A percentile compares a stretch with the other conserved stretches of the same genome.
Evolutionary conservation across 176 grass and related monocot genomes (phyloP).

Genomic region (Echinochloa phyllopogon): DNA sequence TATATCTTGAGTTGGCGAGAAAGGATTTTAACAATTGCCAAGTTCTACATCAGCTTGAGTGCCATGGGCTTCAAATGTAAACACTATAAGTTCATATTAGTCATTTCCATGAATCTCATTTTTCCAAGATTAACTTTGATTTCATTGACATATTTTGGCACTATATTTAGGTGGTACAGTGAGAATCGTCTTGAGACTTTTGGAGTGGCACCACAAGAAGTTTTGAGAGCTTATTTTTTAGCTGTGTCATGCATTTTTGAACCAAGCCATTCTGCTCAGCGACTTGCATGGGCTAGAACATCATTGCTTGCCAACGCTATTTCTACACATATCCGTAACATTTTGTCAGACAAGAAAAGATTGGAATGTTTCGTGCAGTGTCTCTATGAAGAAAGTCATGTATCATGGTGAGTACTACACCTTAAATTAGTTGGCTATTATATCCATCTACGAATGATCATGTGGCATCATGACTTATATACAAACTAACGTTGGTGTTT

Average conservation of each 20-base stretch:
- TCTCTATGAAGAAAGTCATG: slow-evolving; percentile 27
- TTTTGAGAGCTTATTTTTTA: slow-evolving; percentile 67
- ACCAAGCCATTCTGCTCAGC: slow-evolving; percentile 53
- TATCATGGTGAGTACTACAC: slow-evolving; percentile 42
- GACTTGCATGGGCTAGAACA: slow-evolving; percentile 68
- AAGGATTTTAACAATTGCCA: slow-evolving; percentile 89
- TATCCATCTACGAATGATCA: not conserved
- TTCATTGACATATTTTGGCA: not conserved
- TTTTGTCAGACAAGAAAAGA: slow-evolving; percentile 18
- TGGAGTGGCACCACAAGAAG: slow-evolving; percentile 43
- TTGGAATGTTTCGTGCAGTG: slow-evolving; percentile 42
- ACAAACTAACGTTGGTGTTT: not conserved
- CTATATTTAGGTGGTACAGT: slow-evolving; percentile 61
- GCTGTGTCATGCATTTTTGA: slow-evolving; percentile 69
- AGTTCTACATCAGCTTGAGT: slow-evolving; percentile 76
- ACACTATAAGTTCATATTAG: not conserved
- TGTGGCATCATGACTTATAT: not conserved
- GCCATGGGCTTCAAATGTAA: slow-evolving; percentile 64
- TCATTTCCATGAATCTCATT: not conserved
- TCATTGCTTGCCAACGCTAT: slow-evolving; percentile 50
- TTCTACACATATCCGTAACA: slow-evolving; percentile 31
- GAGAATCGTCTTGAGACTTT: slow-evolving; percentile 50
- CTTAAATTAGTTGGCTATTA: not conserved
- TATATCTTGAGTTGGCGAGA: slow-evolving; percentile 73
- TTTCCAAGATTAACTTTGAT: not conserved